Conservation (phyloP, 805 yeast genomes). For the Kuraishia ogatae region DNA sequence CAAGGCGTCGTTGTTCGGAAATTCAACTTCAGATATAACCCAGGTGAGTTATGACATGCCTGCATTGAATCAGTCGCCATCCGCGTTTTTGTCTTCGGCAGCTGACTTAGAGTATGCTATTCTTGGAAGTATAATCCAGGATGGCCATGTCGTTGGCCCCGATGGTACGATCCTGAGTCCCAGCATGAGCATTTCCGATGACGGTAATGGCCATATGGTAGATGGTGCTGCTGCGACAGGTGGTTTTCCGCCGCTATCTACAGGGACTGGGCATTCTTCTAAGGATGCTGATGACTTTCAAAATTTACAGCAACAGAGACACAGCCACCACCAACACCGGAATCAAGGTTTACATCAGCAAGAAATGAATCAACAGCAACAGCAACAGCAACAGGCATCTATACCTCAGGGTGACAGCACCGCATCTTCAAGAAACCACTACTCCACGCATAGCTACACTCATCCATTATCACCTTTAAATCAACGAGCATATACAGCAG, state of each 20-base stretch:
- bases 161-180: constrained; percentile 15
- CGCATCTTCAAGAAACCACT: neutral
- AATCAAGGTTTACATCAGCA: neutral
- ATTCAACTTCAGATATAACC: neutral
- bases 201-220: neutral
- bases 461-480: neutral
- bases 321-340: neutral
- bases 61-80: neutral
- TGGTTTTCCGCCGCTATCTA: neutral
- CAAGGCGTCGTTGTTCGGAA: neutral
- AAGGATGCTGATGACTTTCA: neutral
- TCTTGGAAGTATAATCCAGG: constrained; percentile 54
- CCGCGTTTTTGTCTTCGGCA: constrained; percentile 50
- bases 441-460: neutral
- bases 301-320: constrained; percentile 1
- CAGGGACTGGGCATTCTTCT: neutral
- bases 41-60: neutral
- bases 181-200: constrained; percentile 26
- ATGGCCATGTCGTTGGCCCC: constrained; percentile 24
- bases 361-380: neutral
- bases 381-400: neutral
- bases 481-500: neutral
- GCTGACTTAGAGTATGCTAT: constrained; percentile 69
- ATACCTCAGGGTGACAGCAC: neutral
- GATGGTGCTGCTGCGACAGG: neutral